Base-by-base conservation (phyloP, 2,329 filamentous ascomycete genomes). In the Aspergillus nomiae region DNA sequence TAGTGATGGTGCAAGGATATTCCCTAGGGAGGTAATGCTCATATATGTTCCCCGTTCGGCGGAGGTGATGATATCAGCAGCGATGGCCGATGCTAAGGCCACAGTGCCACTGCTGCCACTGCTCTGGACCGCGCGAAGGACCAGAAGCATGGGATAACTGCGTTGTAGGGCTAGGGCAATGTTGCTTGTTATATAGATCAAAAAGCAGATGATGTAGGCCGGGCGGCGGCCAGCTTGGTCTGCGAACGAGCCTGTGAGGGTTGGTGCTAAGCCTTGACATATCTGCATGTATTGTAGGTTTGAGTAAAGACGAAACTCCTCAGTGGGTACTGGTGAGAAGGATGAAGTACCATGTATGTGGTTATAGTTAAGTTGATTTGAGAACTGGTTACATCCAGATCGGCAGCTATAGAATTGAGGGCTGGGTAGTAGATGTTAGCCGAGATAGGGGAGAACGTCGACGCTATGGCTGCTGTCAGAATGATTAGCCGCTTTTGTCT, bases 231-330 rank as follows among this genome's bases (percentile, higher is more conserved):
- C 83, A 28, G 76, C 76, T 62, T 77, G 78, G 65, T 85, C 83
- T 9, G 82, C 79, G 12, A 84, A 72, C 14, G 79, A 80, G 2
- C 82, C 82, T 62, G 82, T 78, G 4, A 84, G 72, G 41, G 81
- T 78, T 14, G 83, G 82, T 5, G 81, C 80, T 26, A 86, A 73
- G 10, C 81, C 84, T 74, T 86, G 84, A 24, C 81, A 78, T 61
- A 84, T 79, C 78, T 78, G 51, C 41, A 67, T 50, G 34, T 28
- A 41, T 24, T 21, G 11, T 46, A 12, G 9, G 11, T 4, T 14
- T 46, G 21, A 46, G 21, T 46, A 46, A 21, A 10, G 5, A 5
- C 26, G 11, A 1, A 24, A 14, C 7, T 5, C 6, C 5, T n/a
- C 6, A 14, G 21, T 16, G 45, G 0, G 11, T 26, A 12, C 11